These are phyloP conservation scores for Osmozyma mogii DNA, from an alignment of 805 yeast genomes.

Conservation along the genomic window DNA sequence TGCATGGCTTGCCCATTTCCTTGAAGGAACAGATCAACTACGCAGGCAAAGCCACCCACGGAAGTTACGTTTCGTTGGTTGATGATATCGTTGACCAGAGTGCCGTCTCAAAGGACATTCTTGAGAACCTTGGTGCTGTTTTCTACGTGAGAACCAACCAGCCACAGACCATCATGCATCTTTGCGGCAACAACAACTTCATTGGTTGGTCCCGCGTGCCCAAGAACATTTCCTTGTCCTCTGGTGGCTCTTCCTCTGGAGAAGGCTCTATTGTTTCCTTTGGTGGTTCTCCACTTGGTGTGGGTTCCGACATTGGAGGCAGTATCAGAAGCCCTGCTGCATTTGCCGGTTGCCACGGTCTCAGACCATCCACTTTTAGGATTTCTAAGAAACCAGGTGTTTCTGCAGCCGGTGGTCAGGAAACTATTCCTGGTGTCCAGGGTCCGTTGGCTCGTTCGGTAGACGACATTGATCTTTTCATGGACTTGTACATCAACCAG, in stretches of 20 bases:
- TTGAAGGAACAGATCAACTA: slow-evolving; percentile 57
- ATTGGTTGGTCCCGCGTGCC: slow-evolving; percentile 55
- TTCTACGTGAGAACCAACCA: slow-evolving; percentile 59
- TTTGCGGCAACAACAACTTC: slow-evolving; percentile 54
- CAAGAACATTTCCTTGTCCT: slow-evolving; percentile 45
- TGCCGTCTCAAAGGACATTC: slow-evolving; percentile 39
- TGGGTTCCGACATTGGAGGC: slow-evolving; percentile 70
- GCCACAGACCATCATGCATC: slow-evolving; percentile 66
- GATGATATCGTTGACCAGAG: slow-evolving; percentile 40
- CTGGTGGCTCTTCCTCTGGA: slow-evolving; percentile 73
- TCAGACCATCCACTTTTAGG: slow-evolving; percentile 55
- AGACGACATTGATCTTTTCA: slow-evolving; percentile 62
- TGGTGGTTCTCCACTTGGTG: slow-evolving; percentile 54
- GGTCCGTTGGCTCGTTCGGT: slow-evolving; percentile 63
- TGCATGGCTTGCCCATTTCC: slow-evolving; percentile 62
- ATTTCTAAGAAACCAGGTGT: slow-evolving; percentile 37
- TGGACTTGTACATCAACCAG: slow-evolving; percentile 51
- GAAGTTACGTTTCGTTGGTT: slow-evolving; percentile 48
- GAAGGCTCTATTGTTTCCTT: slow-evolving; percentile 58
- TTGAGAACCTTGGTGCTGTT: slow-evolving; percentile 50
- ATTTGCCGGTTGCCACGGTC: slow-evolving; percentile 52
- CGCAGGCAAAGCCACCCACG: slow-evolving; percentile 48
- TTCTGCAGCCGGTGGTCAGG: slow-evolving; percentile 54
- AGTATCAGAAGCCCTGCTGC: slow-evolving; percentile 65
- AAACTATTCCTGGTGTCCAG: slow-evolving; percentile 53